These are phyloP conservation scores for Cyberlindnera suaveolens DNA, from an alignment of 805 yeast genomes.

Conservation along the genomic window DNA sequence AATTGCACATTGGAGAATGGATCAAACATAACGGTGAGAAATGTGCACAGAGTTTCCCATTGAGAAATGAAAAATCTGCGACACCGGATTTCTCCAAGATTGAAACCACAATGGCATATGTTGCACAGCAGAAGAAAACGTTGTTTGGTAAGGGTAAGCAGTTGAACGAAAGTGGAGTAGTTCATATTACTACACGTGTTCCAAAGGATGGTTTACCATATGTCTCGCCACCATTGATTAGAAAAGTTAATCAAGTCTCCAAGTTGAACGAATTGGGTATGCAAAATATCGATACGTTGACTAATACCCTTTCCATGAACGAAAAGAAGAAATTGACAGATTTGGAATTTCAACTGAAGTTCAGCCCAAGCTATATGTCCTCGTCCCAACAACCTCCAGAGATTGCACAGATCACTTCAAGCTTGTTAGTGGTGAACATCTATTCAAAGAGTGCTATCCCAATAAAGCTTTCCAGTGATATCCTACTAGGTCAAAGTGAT, in stretches of 20 bases:
- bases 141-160: constrained; percentile 1
- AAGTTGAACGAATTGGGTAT: constrained; percentile 28
- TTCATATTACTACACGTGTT: constrained; percentile 24
- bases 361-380: constrained; percentile 20
- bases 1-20: constrained; percentile 5
- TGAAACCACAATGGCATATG: constrained; percentile 8
- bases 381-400: constrained; percentile 25
- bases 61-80: constrained; percentile 14
- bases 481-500: constrained; percentile 21
- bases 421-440: constrained; percentile 28
- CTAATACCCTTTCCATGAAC: constrained; percentile 22
- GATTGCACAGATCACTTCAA: constrained; percentile 24
- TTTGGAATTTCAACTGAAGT: constrained; percentile 25
- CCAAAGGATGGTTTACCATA: constrained; percentile 33
- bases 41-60: constrained; percentile 14
- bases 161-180: constrained; percentile 22
- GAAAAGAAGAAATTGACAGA: constrained; percentile 23
- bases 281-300: constrained; percentile 28
- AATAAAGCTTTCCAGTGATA: constrained; percentile 30
- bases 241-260: constrained; percentile 30
- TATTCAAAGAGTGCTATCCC: constrained; percentile 35
- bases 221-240: constrained; percentile 30
- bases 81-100: constrained; percentile 17
- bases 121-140: not conserved
- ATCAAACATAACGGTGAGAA: not conserved